A percentile compares a stretch with the other conserved stretches of the same genome.
phyloP scores from a whole-genome alignment of 2,329 filamentous ascomycete species.

The Hyphodiscus sp. region DNA sequence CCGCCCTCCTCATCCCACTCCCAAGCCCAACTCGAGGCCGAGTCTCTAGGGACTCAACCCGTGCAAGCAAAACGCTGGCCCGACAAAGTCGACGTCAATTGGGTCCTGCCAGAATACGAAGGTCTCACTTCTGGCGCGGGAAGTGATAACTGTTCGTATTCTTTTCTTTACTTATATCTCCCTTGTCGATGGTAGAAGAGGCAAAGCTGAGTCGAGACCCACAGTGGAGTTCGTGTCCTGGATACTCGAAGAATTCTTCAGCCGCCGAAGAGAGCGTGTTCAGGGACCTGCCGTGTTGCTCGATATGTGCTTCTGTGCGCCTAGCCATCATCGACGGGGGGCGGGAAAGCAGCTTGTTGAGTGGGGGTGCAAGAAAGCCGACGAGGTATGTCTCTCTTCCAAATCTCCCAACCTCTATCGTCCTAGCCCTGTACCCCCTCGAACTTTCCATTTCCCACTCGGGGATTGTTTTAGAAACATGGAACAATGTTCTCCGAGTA shows the following conservation, averaged over 20 bases:
- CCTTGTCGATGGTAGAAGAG: background rate
- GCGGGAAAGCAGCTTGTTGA: constrained; percentile 7
- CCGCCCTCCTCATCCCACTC: constrained; percentile 1
- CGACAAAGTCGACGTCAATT: background rate
- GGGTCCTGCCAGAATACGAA: background rate
- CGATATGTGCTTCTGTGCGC: background rate
- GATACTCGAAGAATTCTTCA: background rate
- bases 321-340: constrained; percentile 5
- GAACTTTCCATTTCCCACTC: too few species aligned
- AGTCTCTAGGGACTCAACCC: background rate
- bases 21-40: constrained; percentile 1
- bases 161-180: too few species aligned
- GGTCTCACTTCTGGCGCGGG: background rate
- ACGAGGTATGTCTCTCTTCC: background rate
- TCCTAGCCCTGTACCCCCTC: background rate
- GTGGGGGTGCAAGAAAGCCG: constrained; percentile 6
- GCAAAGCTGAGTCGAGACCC: background rate
- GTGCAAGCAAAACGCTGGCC: background rate
- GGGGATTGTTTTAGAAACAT: too few species aligned
- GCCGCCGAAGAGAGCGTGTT: background rate
- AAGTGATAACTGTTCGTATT: background rate
- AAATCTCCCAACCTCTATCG: background rate
- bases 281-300: background rate
- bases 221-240: background rate
- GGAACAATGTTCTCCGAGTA: too few species aligned